Evolutionary conservation across 2,329 filamentous ascomycete species (phyloP).

Genomic region (Coniochaeta ligniaria): DNA sequence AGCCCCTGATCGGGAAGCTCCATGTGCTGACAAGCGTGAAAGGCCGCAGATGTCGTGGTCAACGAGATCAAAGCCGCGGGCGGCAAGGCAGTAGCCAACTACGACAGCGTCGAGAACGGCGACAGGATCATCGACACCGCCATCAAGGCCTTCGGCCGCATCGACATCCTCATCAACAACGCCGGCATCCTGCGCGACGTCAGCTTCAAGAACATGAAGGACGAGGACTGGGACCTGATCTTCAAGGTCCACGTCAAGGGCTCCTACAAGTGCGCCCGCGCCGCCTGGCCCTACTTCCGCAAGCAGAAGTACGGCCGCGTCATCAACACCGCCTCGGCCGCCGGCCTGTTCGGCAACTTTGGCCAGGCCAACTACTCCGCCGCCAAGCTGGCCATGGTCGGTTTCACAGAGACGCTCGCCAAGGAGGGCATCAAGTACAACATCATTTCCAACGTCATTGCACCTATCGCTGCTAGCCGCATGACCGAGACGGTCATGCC

Average conservation of each 20-base stretch:
- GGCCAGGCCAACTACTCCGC: slow-evolving; percentile 96
- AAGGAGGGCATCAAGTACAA: slow-evolving; percentile 99
- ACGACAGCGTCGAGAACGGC: slow-evolving; percentile 88
- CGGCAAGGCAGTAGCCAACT: slow-evolving; percentile 96
- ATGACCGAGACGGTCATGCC: slow-evolving; percentile 97
- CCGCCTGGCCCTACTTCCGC: slow-evolving; percentile 94
- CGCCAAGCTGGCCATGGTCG: slow-evolving; percentile 90
- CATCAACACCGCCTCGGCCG: slow-evolving; percentile 95
- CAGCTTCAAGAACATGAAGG: slow-evolving; percentile 98
- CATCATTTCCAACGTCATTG: slow-evolving; percentile 91
- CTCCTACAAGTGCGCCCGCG: slow-evolving; percentile 89
- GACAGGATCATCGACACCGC: slow-evolving; percentile 91
- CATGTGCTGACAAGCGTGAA: slow-evolving; percentile 13
- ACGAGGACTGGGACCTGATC: slow-evolving; percentile 93
- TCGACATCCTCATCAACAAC: slow-evolving; percentile 97
- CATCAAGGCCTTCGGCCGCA: slow-evolving; percentile 72
- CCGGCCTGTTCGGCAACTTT: slow-evolving; percentile 91
- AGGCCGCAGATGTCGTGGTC: slow-evolving; percentile 80
- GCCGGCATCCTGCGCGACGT: slow-evolving; percentile 91
- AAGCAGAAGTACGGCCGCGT: slow-evolving; percentile 98
- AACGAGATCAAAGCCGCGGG: slow-evolving; percentile 79
- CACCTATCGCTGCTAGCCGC: slow-evolving; percentile 87
- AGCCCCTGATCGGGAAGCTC: not conserved
- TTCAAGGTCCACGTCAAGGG: slow-evolving; percentile 89
- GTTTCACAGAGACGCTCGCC: slow-evolving; percentile 94